Evolutionary conservation across 2,329 filamentous ascomycete genomes (phyloP), one percentile per base, ranked within the genome.

Genomic region (Colletotrichum viniferum): DNA sequence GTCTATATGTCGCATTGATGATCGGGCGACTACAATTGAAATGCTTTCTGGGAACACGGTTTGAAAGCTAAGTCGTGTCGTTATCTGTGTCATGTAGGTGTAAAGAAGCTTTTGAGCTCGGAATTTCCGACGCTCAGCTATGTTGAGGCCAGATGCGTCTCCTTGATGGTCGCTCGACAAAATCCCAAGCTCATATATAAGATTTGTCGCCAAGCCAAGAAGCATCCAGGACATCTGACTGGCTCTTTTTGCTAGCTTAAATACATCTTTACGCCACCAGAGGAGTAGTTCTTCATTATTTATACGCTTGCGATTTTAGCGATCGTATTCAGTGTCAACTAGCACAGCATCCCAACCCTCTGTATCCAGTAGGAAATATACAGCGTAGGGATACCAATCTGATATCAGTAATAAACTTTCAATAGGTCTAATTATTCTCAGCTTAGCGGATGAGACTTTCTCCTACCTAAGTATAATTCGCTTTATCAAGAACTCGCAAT

Each of bases 181-280:
- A 7, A 80, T 56, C 1, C 77, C 79, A 4, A 80, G 77, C 52
- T 80, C 79, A 14, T 80, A 78, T 3, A 65, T 77, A 2, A 79
- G 69, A 13, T 77, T 78, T 7, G 71, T 77, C 0, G 79, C 79
- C 68, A 79, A 74, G 3, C 79, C 79, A 0, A 81, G 28, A 2
- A 81, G 77, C 79, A 81, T 80, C 79, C 79, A 81, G 2, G 79
- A 81, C 79, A 80, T 81, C 32, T 79, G 74, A 8, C 80, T 79
- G 0, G 79, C 78, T 43, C 79, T 60, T 48, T 80, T 79, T 0
- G 79, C 78, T 2, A 79, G 79, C 12, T 80, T 76, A 43, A 81
- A 80, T 4, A 80, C 79, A 26, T 81, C 79, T 9, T 80, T 77
- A 2, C 77, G 64, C 79, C 79, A 81, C 0, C 79, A 74, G 36